Base-by-base conservation (phyloP, 1,284 basidiomycete species). In the Filobasidium uniguttulatum region DNA sequence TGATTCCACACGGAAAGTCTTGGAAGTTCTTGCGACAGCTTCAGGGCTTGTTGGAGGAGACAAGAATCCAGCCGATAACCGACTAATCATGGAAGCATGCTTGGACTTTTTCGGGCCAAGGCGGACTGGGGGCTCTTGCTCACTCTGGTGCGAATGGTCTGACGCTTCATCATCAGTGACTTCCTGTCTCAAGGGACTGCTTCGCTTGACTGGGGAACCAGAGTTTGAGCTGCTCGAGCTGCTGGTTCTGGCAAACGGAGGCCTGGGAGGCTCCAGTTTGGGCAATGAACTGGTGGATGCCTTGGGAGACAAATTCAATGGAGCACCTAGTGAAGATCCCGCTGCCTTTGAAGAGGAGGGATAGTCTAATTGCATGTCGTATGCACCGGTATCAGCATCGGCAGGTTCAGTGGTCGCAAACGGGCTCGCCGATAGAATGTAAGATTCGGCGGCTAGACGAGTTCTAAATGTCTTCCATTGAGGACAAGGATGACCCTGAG, bases 391-490 rank as follows among this genome's bases (percentile, higher is more conserved):
- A 9, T 47, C 41, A 19, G 46, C 50, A 22, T 38, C 46, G 5
- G 38, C 37, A 8, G 50, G 50, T 17, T 31, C 29, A 28, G 34
- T 47, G 30, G 40, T 52, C n/a, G 50, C 50, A n/a, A 43, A 43
- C 14, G 40, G 40, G 5, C 25, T 8, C 12, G 40, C 12, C 7
- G 15, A 17, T 12, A 43, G 12, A 12, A 54, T 45, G 45, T 50
- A 54, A 7, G 53, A 49, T 38, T 54, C 53, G 19, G 53, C 53
- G 19, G 53, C 53, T 9, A 51, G 44, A 38, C 28, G 37, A 22
- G 53, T 54, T 31, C 51, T 54, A 46, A 54, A 54, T 33, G 50
- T 50, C 33, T 54, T 54, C 49, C 49, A 54, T 29, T 35, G 29
- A 9, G 53, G 46, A 7, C 30, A 20, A 15, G 46, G 29, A 29